Evolutionary conservation across 139 green algal genomes (phyloP).

Genomic region (Microglena sp.): DNA sequence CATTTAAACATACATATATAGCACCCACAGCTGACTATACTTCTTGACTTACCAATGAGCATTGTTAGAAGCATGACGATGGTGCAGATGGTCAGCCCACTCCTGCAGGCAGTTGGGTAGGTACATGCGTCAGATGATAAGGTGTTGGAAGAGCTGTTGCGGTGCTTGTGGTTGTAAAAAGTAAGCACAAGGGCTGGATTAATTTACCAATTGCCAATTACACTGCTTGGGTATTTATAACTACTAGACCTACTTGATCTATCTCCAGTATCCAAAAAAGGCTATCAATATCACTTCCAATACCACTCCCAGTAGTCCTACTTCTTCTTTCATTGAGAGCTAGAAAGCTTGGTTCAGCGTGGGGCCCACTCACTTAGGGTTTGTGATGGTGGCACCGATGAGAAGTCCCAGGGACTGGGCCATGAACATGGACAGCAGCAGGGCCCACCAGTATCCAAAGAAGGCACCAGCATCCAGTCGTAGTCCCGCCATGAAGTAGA

Average conservation of each 20-base stretch:
- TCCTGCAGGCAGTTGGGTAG: too few relatives aligned
- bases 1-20: not conserved
- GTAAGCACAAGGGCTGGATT: too few relatives aligned
- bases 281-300: too few relatives aligned
- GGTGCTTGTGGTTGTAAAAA: too few relatives aligned
- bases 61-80: conserved; percentile 58
- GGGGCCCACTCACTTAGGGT: conserved; percentile 52
- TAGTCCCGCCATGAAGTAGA: conserved; percentile 52
- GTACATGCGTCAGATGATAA: too few relatives aligned
- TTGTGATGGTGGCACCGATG: conserved; percentile 56
- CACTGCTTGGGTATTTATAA: too few relatives aligned
- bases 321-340: too few relatives aligned
- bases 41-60: conserved; percentile 19
- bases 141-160: not conserved
- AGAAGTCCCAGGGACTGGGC: conserved; percentile 59
- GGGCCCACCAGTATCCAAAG: conserved; percentile 43
- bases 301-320: too few relatives aligned
- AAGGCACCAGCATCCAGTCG: conserved; percentile 22
- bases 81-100: conserved; percentile 36
- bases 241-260: too few relatives aligned
- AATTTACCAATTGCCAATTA: too few relatives aligned
- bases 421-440: conserved; percentile 48
- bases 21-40: not conserved
- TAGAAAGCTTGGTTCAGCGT: too few relatives aligned
- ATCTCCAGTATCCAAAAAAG: too few relatives aligned